phyloP scores from a whole-genome alignment of 169 alveolate species.

The Eimeria sp. region DNA sequence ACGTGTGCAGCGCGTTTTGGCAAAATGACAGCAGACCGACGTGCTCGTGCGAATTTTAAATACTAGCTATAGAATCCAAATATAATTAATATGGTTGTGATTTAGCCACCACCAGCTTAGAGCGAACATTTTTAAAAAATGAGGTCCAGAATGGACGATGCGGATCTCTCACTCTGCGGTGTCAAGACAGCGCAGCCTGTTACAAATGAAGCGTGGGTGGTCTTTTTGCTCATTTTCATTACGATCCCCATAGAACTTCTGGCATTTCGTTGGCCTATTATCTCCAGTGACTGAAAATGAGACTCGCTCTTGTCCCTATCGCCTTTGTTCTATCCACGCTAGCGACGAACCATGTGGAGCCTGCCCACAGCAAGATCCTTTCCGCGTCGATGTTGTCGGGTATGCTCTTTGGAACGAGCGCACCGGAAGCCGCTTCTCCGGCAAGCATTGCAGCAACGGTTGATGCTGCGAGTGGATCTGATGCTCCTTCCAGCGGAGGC shows the following conservation, averaged over 20 bases:
- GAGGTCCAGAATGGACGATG: neutral
- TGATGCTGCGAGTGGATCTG: slow-evolving; percentile 33
- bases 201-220: neutral
- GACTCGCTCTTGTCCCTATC: slow-evolving; percentile 43
- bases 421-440: slow-evolving; percentile 15
- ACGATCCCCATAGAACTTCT: slow-evolving; percentile 33
- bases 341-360: neutral
- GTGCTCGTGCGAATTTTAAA: neutral
- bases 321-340: slow-evolving; percentile 29
- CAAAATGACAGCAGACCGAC: neutral
- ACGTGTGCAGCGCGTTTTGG: neutral
- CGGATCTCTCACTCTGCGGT: neutral
- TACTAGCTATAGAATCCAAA: neutral
- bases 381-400: slow-evolving; percentile 55
- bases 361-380: slow-evolving; percentile 54
- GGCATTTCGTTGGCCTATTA: slow-evolving; percentile 28
- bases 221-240: slow-evolving; percentile 51
- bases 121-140: neutral
- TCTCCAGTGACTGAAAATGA: slow-evolving; percentile 20
- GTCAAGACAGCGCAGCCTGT: slow-evolving; percentile 47
- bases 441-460: slow-evolving; percentile 35
- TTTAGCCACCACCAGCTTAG: neutral
- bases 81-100: neutral
- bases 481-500: slow-evolving; percentile 51
- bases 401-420: slow-evolving; percentile 46